Evolutionary conservation across 2,329 filamentous ascomycete species (phyloP), one percentile per base, ranked within the genome.

Genomic region (Drechslerella dactyloides): DNA sequence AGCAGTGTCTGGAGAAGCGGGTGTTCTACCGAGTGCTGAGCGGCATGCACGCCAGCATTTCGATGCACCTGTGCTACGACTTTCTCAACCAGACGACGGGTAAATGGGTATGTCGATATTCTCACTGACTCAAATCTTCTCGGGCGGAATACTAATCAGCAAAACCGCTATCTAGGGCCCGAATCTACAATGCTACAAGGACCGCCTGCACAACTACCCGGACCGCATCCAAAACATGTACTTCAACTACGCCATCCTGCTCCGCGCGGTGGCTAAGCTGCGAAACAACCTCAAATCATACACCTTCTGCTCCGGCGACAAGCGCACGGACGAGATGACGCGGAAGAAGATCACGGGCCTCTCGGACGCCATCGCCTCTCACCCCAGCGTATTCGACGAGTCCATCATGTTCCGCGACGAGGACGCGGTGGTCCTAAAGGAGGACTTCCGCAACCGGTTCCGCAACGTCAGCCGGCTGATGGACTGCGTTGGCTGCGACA

Each of bases 401-500:
- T 89, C 87, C 74, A 83, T 94, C 78, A 96, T 99, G 93, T 99
- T 99, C 80, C 90, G 90, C 78, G 84, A 85, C 59, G 82, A 84
- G 0, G 80, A 80, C 30, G 82, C 85, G 35, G 85, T 90, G 1
- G 90, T 86, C 1, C 82, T 99, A 65, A 99, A 97, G 80, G 93
- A 97, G 78, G 94, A 99, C 78, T 99, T 99, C 84, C 89, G 91
- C 76, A 94, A 96, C 80, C 90, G 94, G 15, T 99, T 99, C 84
- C 88, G 94, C 78, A 99, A 99, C 78, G 90, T 99, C 73, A 96
- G 90, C 79, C 88, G 94, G 44, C 85, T 97, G 74, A 99, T 99
- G 94, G 94, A 99, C 80, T 99, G 94, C 76, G 93, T 97, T 19
- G 94, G 94, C 50, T 99, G 94, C 80, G 94, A 99, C 82, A 99